Evolutionary conservation across 305 asterid species (phyloP).

Genomic region (Andrographis paniculata): DNA sequence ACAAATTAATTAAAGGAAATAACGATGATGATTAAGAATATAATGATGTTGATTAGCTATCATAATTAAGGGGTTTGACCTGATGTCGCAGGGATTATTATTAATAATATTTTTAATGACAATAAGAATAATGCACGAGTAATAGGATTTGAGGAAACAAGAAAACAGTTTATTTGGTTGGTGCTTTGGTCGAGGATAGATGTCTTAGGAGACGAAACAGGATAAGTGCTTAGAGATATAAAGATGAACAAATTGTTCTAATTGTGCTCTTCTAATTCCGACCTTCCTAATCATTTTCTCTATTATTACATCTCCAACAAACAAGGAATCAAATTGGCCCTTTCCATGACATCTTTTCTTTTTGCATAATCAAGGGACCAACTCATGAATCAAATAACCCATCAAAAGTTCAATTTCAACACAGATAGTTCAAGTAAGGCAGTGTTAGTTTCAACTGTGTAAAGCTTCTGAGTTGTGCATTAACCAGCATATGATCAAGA

Average conservation of each 20-base stretch:
- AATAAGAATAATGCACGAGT: too few species aligned
- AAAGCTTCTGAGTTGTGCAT: too few species aligned
- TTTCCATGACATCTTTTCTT: not conserved
- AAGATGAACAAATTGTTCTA: constrained; percentile 15
- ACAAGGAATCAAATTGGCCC: constrained; percentile 1
- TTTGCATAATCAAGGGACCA: not conserved
- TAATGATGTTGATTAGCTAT: too few species aligned
- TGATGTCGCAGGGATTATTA: constrained; percentile 3
- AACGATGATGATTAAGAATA: too few species aligned
- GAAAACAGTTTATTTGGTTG: constrained; percentile 34
- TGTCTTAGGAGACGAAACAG: constrained; percentile 30
- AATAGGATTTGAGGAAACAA: constrained; percentile 45
- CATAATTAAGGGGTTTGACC: constrained; percentile 23
- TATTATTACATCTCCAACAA: constrained; percentile 24
- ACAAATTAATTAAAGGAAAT: too few species aligned
- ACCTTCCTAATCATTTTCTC: constrained; percentile 32
- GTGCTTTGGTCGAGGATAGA: constrained; percentile 31
- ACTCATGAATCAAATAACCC: too few species aligned
- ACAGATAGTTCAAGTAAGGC: too few species aligned
- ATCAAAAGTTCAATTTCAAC: too few species aligned
- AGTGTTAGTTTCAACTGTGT: too few species aligned
- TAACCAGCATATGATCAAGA: too few species aligned
- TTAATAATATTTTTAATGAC: too few species aligned
- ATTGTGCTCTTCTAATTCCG: constrained; percentile 22
- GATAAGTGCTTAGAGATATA: constrained; percentile 6